Evolutionary conservation across 306 rosid genomes (phyloP).

Genomic region (Rubus parviflorus): DNA sequence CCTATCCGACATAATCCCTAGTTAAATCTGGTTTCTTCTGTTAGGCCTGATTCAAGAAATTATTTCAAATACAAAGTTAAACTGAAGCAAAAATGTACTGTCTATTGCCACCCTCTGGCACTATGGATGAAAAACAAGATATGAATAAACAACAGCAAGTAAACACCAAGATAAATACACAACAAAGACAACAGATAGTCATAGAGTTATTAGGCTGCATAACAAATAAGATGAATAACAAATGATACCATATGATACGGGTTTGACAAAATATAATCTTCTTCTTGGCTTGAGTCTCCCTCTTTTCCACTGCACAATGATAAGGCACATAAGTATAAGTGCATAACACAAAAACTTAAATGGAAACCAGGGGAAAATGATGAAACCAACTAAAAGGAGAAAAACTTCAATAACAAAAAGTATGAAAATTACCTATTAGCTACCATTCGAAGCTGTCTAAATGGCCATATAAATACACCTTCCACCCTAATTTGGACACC

Average conservation of each 20-base stretch:
- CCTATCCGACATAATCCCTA: not conserved
- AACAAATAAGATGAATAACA: slow-evolving; percentile 20
- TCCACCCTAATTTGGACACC: slow-evolving; percentile 94
- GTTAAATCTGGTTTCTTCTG: no score
- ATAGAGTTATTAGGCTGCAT: slow-evolving; percentile 14
- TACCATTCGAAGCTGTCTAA: slow-evolving; percentile 94
- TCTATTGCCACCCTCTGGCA: not conserved
- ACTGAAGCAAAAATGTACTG: not conserved
- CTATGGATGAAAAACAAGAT: not conserved
- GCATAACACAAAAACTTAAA: not conserved
- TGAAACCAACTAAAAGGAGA: slow-evolving; percentile 4
- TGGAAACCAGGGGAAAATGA: slow-evolving; percentile 18
- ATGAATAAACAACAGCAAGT: not conserved
- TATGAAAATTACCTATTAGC: slow-evolving; percentile 67
- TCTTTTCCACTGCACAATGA: slow-evolving; percentile 76
- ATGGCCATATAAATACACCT: slow-evolving; percentile 99
- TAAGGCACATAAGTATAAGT: slow-evolving; percentile 9
- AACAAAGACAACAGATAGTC: slow-evolving; percentile 8
- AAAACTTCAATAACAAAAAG: not conserved
- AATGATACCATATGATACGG: slow-evolving; percentile 88
- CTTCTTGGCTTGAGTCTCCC: slow-evolving; percentile 78
- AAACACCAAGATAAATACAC: slow-evolving; percentile 8
- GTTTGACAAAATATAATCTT: slow-evolving; percentile 79
- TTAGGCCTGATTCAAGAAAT: no score
- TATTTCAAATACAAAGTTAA: not conserved